A percentile compares a stretch with the other conserved stretches of the same genome.
These are phyloP conservation scores for Verbena officinalis DNA, from an alignment of 257 asterid genomes.

Conservation along the genomic window DNA sequence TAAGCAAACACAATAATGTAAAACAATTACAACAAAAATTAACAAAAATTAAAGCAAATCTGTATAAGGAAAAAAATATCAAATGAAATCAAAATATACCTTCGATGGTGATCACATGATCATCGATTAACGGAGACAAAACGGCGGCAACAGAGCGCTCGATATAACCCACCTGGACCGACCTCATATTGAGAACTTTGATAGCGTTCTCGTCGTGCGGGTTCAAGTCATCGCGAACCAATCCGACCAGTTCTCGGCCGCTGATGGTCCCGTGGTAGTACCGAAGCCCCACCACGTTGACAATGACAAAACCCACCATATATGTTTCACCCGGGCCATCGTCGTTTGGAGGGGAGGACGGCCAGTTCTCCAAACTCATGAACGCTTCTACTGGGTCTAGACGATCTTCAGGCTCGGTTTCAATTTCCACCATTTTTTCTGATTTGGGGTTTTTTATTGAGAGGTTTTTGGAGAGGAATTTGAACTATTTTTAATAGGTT, in stretches of 20 bases:
- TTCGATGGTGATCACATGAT: conserved; percentile 46
- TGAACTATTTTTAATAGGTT: not conserved
- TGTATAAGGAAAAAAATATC: not conserved
- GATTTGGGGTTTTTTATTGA: conserved; percentile 11
- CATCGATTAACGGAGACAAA: conserved; percentile 67
- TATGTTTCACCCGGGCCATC: conserved; percentile 35
- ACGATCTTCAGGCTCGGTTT: conserved; percentile 15
- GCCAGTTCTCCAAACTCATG: conserved; percentile 51
- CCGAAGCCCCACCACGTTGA: conserved; percentile 65
- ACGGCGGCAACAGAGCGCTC: conserved; percentile 63
- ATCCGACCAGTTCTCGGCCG: conserved; percentile 74
- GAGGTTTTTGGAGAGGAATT: conserved; percentile 24
- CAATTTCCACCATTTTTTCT: conserved; percentile 41
- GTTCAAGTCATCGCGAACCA: conserved; percentile 67
- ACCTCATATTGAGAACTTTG: conserved; percentile 58
- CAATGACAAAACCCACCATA: conserved; percentile 71
- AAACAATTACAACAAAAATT: not conserved
- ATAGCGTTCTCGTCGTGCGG: conserved; percentile 65
- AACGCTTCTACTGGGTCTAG: conserved; percentile 51
- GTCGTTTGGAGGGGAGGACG: conserved; percentile 31
- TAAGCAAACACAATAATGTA: not conserved
- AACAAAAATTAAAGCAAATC: not conserved
- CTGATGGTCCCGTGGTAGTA: conserved; percentile 55
- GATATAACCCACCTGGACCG: conserved; percentile 67
- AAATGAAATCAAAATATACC: conserved; percentile 43